Percentiles rank a stretch among this genome's conserved stretches.
Conservation (phyloP, 2,329 filamentous ascomycete genomes). For the Hypomyces rosellus region DNA sequence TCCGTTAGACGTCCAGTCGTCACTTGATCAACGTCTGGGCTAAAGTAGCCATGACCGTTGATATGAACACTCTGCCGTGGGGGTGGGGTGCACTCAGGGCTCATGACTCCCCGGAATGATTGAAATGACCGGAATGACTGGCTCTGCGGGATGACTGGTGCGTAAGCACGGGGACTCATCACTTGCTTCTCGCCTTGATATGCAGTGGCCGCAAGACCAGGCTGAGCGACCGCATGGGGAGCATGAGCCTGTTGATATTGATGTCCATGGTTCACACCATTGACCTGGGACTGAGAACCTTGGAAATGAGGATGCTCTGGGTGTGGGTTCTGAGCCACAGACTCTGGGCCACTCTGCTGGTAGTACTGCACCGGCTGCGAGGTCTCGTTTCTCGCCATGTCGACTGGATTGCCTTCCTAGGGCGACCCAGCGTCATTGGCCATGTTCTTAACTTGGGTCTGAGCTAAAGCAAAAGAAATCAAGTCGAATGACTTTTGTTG, state of each 20-base stretch:
- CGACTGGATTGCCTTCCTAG: conserved; percentile 14
- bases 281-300: neutral
- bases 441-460: conserved; percentile 7
- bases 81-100: neutral
- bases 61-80: conserved; percentile 1
- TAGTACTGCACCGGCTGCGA: neutral
- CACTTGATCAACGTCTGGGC: conserved; percentile 5
- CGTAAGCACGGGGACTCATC: neutral
- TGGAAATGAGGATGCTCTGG: neutral
- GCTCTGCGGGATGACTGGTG: conserved; percentile 11
- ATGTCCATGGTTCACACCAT: neutral
- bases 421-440: conserved; percentile 6
- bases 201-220: neutral
- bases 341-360: neutral
- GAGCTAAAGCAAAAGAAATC: conserved; percentile 5
- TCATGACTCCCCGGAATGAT: conserved; percentile 9
- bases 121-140: conserved; percentile 9
- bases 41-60: conserved; percentile 3
- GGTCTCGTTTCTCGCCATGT: neutral
- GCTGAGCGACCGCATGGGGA: neutral
- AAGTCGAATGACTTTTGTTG: neutral
- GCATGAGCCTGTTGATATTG: neutral
- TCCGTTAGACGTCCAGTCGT: conserved; percentile 26
- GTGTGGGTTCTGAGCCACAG: neutral
- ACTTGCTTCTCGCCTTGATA: neutral